Conservation (phyloP, 2,329 filamentous ascomycete genomes). For the Ophiostoma himal-ulmi region DNA sequence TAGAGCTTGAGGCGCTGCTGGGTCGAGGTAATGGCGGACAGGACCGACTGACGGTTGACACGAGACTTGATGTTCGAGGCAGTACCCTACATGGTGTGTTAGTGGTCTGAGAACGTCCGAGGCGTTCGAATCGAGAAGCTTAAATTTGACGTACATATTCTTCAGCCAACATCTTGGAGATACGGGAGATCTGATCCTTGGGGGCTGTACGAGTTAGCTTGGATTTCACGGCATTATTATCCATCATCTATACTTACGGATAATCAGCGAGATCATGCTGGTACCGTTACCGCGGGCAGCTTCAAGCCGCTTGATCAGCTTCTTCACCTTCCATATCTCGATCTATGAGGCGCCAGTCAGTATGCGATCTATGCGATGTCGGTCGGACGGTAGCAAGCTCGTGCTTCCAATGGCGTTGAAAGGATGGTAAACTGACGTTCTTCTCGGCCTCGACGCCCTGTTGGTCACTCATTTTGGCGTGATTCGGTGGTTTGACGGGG, state of each 20-base stretch:
- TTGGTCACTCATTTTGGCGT: slow-evolving; percentile 70
- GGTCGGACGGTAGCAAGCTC: slow-evolving; percentile 7
- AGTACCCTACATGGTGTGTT: slow-evolving; percentile 60
- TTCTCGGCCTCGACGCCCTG: slow-evolving; percentile 94
- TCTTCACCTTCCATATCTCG: slow-evolving; percentile 97
- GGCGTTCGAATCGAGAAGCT: not conserved
- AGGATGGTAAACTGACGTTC: slow-evolving; percentile 56
- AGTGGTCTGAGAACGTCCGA: slow-evolving; percentile 24
- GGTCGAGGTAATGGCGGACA: slow-evolving; percentile 97
- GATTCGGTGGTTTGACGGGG: slow-evolving; percentile 3
- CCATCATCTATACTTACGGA: slow-evolving; percentile 53
- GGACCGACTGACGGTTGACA: slow-evolving; percentile 95
- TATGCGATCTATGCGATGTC: slow-evolving; percentile 17
- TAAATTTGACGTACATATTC: slow-evolving; percentile 67
- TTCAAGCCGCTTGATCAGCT: slow-evolving; percentile 97
- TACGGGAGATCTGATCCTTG: slow-evolving; percentile 94
- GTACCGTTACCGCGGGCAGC: slow-evolving; percentile 97
- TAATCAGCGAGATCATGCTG: slow-evolving; percentile 99
- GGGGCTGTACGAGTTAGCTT: slow-evolving; percentile 42
- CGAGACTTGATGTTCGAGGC: slow-evolving; percentile 99
- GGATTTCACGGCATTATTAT: not conserved
- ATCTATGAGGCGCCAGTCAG: slow-evolving; percentile 41
- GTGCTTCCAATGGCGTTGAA: not conserved
- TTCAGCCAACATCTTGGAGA: slow-evolving; percentile 99
- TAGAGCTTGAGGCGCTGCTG: slow-evolving; percentile 99